Base-by-base conservation (phyloP, 768 basidiomycete genomes). In the Xerocomellus amylosporus region DNA sequence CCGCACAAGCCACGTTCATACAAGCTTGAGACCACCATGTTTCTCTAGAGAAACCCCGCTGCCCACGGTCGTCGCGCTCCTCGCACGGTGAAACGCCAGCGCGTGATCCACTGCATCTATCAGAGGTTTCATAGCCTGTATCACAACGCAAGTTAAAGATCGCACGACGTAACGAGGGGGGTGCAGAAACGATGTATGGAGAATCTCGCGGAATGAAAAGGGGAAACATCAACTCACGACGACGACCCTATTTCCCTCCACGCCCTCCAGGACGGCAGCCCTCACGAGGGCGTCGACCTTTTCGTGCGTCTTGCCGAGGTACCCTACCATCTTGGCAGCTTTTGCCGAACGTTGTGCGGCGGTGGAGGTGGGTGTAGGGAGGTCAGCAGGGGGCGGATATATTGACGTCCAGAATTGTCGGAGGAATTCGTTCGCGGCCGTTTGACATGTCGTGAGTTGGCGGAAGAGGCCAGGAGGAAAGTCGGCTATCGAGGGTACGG, bases 321-420 rank as follows among this genome's bases (percentile, higher is more conserved):
- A 96, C 3, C 78, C 83, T 5, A 84, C 82, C 95, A 99, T 97
- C 74, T 92, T 95, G 8, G 83, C 80, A 0, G 88, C 88, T 66
- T 94, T 93, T 6, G 82, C 78, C 2, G 82, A 79, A 60, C 87
- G 84, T 64, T 96, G 90, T 1, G 81, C 78, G 3, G 84, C 79
- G 0, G 85, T 85, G 2, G 75, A 73, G 3, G 74, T 74, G 3
- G 81, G 67, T 0, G 79, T 76, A 50, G 80, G 79, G 17, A 75
- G 62, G 46, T 89, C 89, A 17, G 79, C 74, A 1, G 79, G 71
- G 7, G 88, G 84, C 6, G 93, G 95, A 58, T 93, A 88, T 46
- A 90, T 81, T 2, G 93, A 82, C 2, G 86, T 80, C 94, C 95
- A 98, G 68, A 93, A 98, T 68, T 98, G 97, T 28, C 96, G 86